These are phyloP conservation scores for Neurospora sp. DNA, from an alignment of 495 filamentous ascomycete genomes.

Conservation along the genomic window DNA sequence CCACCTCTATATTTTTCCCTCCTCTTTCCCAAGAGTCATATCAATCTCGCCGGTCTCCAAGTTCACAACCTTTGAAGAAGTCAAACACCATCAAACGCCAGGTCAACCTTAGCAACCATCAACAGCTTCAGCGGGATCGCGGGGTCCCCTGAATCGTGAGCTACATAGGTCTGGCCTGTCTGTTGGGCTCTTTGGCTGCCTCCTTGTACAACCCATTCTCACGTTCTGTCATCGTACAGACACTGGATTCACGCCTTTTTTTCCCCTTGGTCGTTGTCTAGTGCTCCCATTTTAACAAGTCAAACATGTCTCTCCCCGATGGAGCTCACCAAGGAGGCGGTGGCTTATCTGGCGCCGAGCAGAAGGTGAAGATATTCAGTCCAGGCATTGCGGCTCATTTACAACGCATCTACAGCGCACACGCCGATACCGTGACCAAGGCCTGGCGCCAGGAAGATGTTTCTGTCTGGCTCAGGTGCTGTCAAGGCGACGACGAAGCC, in stretches of 20 bases:
- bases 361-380: conserved; percentile 22
- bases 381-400: conserved; percentile 24
- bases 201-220: background rate
- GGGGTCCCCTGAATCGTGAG: background rate
- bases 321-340: conserved; percentile 29
- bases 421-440: conserved; percentile 17
- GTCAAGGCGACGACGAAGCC: conserved; percentile 26
- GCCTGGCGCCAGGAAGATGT: conserved; percentile 29
- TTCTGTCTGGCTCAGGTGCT: conserved; percentile 25
- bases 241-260: background rate
- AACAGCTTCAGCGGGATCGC: background rate
- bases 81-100: background rate
- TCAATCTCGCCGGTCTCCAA: background rate
- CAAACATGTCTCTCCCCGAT: conserved; percentile 13
- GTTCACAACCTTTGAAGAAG: background rate
- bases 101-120: background rate
- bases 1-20: background rate
- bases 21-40: background rate
- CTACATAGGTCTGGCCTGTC: background rate
- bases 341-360: conserved; percentile 19
- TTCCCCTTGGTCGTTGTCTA: background rate
- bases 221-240: background rate
- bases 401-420: conserved; percentile 26
- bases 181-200: background rate
- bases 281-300: background rate